Evolutionary conservation across 345 rosid species (phyloP), one percentile per base, ranked within the genome.

Genomic region (Arabidopsis suecica): DNA sequence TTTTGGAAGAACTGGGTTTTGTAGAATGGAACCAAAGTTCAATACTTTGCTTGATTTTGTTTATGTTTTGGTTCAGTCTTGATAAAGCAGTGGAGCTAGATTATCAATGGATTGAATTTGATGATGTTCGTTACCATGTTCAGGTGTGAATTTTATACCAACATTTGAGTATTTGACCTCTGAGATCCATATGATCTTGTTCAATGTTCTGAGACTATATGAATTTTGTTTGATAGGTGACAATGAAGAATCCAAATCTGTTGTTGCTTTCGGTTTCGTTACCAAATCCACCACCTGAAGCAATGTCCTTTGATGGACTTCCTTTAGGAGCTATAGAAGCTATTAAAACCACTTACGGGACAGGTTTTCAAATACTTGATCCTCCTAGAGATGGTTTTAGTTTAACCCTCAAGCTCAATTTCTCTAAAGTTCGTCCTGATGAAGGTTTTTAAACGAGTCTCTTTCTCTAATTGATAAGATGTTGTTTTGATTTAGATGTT

Each of bases 251-350:
- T 79, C 88, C 94, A 32, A 88, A 88, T 82, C 61, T 83, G 4
- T 56, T 96, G 71, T 73, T 84, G 73, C 83, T 93, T 37, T 96
- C 98, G 3, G 89, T 96, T 7, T 91, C 96, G 7, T 79, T 96
- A 79, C 99, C 99, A 11, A 79, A 84, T 41, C 96, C 98, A 30
- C 97, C 98, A 63, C 89, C 91, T 5, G 96, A 85, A 81, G 87
- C 97, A 23, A 80, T 83, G 68, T 93, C 92, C 72, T 64, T 81
- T 53, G 88, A 87, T 36, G 99, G 99, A 60, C 95, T 93, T 69
- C 99, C 99, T 1, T 78, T 81, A 40, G 99, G 97, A 83, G 96
- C 98, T 70, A 86, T 95, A 49, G 99, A 95, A 84, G 99, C 97
- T 47, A 85, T 91, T 70, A 96, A 96, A 82, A 83, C 91, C 28